Conservation (phyloP, 768 basidiomycete species). For the Leccinum subtestaceum region DNA sequence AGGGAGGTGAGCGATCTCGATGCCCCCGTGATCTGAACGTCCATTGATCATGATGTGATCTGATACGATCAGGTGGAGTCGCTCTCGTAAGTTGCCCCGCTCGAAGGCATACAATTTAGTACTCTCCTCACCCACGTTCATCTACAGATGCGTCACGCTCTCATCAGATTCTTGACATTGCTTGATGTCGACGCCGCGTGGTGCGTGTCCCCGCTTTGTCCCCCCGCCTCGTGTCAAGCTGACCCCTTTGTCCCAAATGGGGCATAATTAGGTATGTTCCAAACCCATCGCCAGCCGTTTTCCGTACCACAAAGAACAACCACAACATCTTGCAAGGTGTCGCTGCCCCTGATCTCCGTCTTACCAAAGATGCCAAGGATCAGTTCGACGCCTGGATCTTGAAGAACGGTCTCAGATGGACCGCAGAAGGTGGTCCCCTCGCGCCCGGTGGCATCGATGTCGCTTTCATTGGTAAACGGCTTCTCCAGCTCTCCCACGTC, state of each 20-base stretch:
- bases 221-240: slow-evolving; percentile 4
- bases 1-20: slow-evolving; percentile 61
- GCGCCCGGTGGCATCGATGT: slow-evolving; percentile 82
- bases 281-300: slow-evolving; percentile 84
- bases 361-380: slow-evolving; percentile 75
- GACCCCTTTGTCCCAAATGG: slow-evolving; percentile 1
- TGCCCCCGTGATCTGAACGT: slow-evolving; percentile 16
- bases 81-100: slow-evolving; percentile 64
- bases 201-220: slow-evolving; percentile 43
- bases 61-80: slow-evolving; percentile 68
- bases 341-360: slow-evolving; percentile 70
- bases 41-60: slow-evolving; percentile 5
- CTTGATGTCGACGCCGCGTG: slow-evolving; percentile 82
- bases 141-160: slow-evolving; percentile 83
- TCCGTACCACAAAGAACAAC: slow-evolving; percentile 94
- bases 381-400: slow-evolving; percentile 85
- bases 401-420: slow-evolving; percentile 89
- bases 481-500: not conserved
- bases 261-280: slow-evolving; percentile 71
- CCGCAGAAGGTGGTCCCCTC: slow-evolving; percentile 78
- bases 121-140: slow-evolving; percentile 17
- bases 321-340: slow-evolving; percentile 96
- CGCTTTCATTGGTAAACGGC: slow-evolving; percentile 73
- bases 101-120: slow-evolving; percentile 10
- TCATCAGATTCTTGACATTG: slow-evolving; percentile 79